Base-by-base conservation (phyloP, 2,329 filamentous ascomycete genomes). In the Sporothrix globosa region DNA sequence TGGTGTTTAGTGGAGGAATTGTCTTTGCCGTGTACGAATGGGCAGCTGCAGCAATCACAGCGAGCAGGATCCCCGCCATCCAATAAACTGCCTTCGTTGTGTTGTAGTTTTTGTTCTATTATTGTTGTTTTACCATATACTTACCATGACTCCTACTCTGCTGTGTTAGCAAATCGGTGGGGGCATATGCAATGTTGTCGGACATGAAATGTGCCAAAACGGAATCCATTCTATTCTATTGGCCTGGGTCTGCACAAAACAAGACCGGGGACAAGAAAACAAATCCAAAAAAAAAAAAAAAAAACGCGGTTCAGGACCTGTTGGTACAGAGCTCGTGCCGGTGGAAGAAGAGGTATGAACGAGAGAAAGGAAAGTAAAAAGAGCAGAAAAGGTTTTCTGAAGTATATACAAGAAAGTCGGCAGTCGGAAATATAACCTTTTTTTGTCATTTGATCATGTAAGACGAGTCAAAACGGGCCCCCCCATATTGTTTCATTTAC, bases 21-120 rank as follows among this genome's bases (percentile, higher is more conserved):
- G n/a, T n/a, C n/a, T n/a, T n/a, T n/a, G n/a, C n/a, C n/a, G n/a
- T n/a, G n/a, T n/a, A n/a, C n/a, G n/a, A n/a, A n/a, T n/a, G n/a
- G n/a, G n/a, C n/a, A n/a, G n/a, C n/a, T n/a, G n/a, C n/a, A n/a
- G n/a, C n/a, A n/a, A n/a, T n/a, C n/a, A n/a, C n/a, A n/a, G n/a
- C n/a, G n/a, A n/a, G n/a, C n/a, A n/a, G n/a, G n/a, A n/a, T 88
- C 13, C 87, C 86, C 7, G 27, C 27, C 5, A 30, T 30, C 27
- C 27, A 30, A 30, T 30, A 30, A 30, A 30, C 27, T 4, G 27
- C 27, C 27, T 30, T 30, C 27, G 5, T 2, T 30, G 27, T 30
- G 27, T 4, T 30, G 3, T 30, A 30, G 27, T 30, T 30, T 30
- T 30, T 30, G 27, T 30, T 2, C 27, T 30, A 30, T 30, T 30